Percentiles rank a stretch among this genome's conserved stretches.
phyloP scores from a whole-genome alignment of 2,329 filamentous ascomycete genomes.

The Iodosphaeria phyllophila region DNA sequence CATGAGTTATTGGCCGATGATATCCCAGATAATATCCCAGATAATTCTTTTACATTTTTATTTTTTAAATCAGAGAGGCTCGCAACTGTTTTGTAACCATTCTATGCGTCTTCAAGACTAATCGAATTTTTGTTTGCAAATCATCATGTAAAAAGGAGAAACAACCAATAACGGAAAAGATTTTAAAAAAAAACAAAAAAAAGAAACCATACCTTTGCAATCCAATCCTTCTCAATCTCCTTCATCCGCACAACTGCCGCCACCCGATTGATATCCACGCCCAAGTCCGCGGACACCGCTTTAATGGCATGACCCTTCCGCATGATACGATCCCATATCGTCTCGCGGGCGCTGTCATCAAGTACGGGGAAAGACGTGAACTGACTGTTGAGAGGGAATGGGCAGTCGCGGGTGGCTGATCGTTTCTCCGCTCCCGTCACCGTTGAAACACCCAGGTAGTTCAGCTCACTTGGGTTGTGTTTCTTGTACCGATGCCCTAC shows the following conservation, averaged over 20 bases:
- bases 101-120: slow-evolving; percentile 98
- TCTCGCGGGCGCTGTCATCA: slow-evolving; percentile 51
- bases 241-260: slow-evolving; percentile 74
- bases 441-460: slow-evolving; percentile 6
- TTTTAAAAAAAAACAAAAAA: slow-evolving; percentile 2
- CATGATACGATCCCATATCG: slow-evolving; percentile 54
- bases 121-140: slow-evolving; percentile 61
- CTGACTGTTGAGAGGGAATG: slow-evolving; percentile 55
- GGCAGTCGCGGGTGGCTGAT: no score
- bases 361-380: slow-evolving; percentile 60
- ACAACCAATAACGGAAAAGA: slow-evolving; percentile 1
- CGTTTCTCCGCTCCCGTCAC: neutral
- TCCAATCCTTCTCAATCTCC: slow-evolving; percentile 67
- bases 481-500: no score
- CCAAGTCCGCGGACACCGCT: slow-evolving; percentile 56
- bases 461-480: slow-evolving; percentile 3
- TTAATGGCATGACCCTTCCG: slow-evolving; percentile 50
- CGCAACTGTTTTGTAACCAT: slow-evolving; percentile 72
- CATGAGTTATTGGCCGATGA: slow-evolving; percentile 5
- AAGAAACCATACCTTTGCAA: slow-evolving; percentile 44
- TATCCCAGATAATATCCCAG: no score
- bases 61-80: slow-evolving; percentile 46
- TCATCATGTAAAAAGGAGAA: slow-evolving; percentile 29
- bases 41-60: no score
- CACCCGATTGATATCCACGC: slow-evolving; percentile 67